Percentiles rank a stretch among this genome's conserved stretches.
Conservation (phyloP, 73 alveolate genomes). For the Paramecium caudatum region DNA sequence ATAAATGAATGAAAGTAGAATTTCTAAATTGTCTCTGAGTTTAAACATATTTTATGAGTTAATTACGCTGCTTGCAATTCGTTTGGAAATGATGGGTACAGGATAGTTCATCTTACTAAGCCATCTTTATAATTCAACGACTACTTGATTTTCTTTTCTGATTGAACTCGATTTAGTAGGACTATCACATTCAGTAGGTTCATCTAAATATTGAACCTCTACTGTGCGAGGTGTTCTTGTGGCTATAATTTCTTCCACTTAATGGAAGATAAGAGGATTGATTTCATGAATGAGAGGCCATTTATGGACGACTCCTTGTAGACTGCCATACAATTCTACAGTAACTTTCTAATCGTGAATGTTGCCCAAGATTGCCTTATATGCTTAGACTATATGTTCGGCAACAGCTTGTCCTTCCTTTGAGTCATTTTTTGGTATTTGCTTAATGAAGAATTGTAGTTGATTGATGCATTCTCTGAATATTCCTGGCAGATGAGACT, state of each 20-base stretch:
- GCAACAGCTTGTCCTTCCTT: conserved; percentile 57
- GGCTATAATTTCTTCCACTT: conserved; percentile 45
- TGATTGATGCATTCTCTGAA: conserved; percentile 20
- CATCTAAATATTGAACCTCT: conserved; percentile 11
- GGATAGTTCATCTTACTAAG: conserved; percentile 34
- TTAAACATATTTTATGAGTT: conserved; percentile 57
- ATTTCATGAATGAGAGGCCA: conserved; percentile 56
- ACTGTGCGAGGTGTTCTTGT: conserved; percentile 3
- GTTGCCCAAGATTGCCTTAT: background rate
- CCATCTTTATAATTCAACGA: conserved; percentile 62
- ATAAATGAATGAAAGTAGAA: conserved; percentile 16
- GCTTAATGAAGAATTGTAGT: conserved; percentile 31
- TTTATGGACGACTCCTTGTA: background rate
- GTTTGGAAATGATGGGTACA: conserved; percentile 24
- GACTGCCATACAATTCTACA: conserved; percentile 20
- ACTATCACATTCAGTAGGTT: conserved; percentile 56
- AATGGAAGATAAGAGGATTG: conserved; percentile 59
- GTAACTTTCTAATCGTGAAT: conserved; percentile 45
- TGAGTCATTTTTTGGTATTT: conserved; percentile 56
- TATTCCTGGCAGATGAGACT: background rate
- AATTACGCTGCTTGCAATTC: conserved; percentile 57
- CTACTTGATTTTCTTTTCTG: conserved; percentile 49
- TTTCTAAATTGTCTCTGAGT: conserved; percentile 39
- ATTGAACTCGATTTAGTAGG: conserved; percentile 58
- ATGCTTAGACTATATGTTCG: conserved; percentile 21